Evolutionary conservation across 2,329 filamentous ascomycete species (phyloP), one percentile per base, ranked within the genome.

Genomic region (Cladosporium sp.): DNA sequence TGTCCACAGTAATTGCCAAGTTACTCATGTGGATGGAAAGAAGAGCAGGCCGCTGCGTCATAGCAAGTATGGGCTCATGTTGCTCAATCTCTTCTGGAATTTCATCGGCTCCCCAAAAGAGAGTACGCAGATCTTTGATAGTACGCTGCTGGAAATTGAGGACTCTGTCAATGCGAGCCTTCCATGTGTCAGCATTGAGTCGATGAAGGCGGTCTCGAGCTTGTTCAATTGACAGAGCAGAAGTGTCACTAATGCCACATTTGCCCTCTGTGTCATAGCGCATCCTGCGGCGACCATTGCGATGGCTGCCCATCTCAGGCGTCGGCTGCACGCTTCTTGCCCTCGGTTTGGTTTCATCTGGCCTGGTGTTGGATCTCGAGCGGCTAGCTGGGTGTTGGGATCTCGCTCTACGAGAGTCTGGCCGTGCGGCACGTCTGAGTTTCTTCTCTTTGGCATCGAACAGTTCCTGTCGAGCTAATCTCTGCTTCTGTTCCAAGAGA

Each of bases 171-270:
- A 99, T 97, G 18, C 94, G 89, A 73, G 87, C 88, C 77, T 92
- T 97, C 95, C 95, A 99, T 64, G 91, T 93, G 72, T 92, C 89
- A 2, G 94, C 87, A 77, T 98, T 96, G 73, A 96, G 88, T 63
- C 87, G 82, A 72, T 95, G 85, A 14, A 99, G 83, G 71, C 86
- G 90, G 60, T 88, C 83, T 73, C 89, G 87, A 6, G 95, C 95
- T 70, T 95, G 90, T 14, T 89, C 85, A 48, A 92, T 86, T 0
- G 91, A 86, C 11, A 96, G 84, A 65, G 89, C 90, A 18, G 91
- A 86, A 30, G 83, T 85, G 8, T 89, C 89, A 65, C 88, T 92
- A 71, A 98, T 84, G 51, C 86, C 88, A 68, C 86, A 87, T 61
- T 88, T 88, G 5, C 88, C 88, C 56, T 97, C 92, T 1, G 92